Percentiles rank a stretch among this genome's conserved stretches.
phyloP scores from a whole-genome alignment of 768 basidiomycete genomes.

The Suillus hirtellus region DNA sequence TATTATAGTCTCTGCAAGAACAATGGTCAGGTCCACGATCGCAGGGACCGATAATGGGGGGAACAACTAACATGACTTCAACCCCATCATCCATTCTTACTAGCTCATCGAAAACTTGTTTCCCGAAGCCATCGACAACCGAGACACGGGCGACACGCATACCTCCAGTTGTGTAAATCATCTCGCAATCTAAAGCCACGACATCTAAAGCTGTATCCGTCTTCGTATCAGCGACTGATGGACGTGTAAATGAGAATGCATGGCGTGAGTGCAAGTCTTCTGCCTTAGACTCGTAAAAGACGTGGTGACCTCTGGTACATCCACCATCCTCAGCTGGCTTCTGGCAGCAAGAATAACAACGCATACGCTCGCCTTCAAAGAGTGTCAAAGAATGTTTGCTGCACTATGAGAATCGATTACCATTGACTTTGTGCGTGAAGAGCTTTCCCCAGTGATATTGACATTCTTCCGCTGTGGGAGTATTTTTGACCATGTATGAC shows the following conservation, averaged over 20 bases:
- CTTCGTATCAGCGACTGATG: conserved; percentile 11
- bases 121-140: conserved; percentile 76
- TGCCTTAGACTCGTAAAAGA: conserved; percentile 80
- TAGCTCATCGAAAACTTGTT: conserved; percentile 77
- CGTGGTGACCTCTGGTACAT: conserved; percentile 81
- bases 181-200: conserved; percentile 93
- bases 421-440: conserved; percentile 61
- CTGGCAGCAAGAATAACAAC: conserved; percentile 82
- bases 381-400: conserved; percentile 1
- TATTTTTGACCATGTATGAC: conserved; percentile 65
- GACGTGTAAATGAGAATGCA: conserved; percentile 58
- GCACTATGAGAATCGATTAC: conserved; percentile 34
- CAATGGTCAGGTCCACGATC: conserved; percentile 8
- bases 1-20: conserved; percentile 77
- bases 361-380: conserved; percentile 60
- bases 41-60: conserved; percentile 5
- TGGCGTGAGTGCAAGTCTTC: conserved; percentile 72
- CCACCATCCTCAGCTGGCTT: conserved; percentile 57
- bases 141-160: conserved; percentile 90
- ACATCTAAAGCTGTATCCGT: conserved; percentile 59
- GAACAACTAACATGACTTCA: conserved; percentile 62
- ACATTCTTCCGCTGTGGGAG: conserved; percentile 63
- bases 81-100: conserved; percentile 82
- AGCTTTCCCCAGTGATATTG: conserved; percentile 82
- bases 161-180: conserved; percentile 94